Evolutionary conservation across 768 basidiomycete genomes (phyloP).

Genomic region (Lentinula sp.): DNA sequence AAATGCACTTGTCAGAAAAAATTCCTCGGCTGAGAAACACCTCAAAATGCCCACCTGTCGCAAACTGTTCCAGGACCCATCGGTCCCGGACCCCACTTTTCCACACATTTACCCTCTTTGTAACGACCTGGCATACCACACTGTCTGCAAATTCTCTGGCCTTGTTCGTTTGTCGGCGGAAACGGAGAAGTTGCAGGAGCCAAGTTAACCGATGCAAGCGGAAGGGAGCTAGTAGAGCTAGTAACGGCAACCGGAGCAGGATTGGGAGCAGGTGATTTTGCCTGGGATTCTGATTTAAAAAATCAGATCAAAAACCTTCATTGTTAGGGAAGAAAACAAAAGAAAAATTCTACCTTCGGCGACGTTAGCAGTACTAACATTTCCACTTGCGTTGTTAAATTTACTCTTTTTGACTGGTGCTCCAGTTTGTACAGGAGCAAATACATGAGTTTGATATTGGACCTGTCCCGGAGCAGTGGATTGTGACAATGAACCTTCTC

Average conservation of each 20-base stretch:
- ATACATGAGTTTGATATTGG: slow-evolving; percentile 61
- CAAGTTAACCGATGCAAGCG: slow-evolving; percentile 11
- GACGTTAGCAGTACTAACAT: background rate
- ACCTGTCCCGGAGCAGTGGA: slow-evolving; percentile 19
- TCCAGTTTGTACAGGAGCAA: slow-evolving; percentile 68
- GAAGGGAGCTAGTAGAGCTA: slow-evolving; percentile 9
- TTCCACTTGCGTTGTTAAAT: slow-evolving; percentile 16
- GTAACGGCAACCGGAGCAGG: background rate
- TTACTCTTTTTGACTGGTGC: slow-evolving; percentile 67
- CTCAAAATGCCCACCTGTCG: slow-evolving; percentile 48
- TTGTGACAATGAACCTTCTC: slow-evolving; percentile 26
- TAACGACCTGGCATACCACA: slow-evolving; percentile 71
- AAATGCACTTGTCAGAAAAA: background rate
- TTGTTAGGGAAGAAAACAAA: background rate
- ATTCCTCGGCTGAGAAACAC: background rate
- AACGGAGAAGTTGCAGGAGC: slow-evolving; percentile 24
- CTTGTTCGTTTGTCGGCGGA: slow-evolving; percentile 49
- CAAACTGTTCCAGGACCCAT: slow-evolving; percentile 81
- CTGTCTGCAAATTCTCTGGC: slow-evolving; percentile 73
- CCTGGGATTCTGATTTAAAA: background rate
- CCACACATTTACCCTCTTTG: slow-evolving; percentile 82
- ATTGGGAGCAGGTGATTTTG: background rate
- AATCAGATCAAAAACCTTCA: background rate
- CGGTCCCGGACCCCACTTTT: slow-evolving; percentile 85
- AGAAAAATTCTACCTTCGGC: slow-evolving; percentile 5